A percentile compares a stretch with the other conserved stretches of the same genome.
These are phyloP conservation scores for Dillenia turbinata DNA, from an alignment of 164 flowering plant species.

Conservation along the genomic window DNA sequence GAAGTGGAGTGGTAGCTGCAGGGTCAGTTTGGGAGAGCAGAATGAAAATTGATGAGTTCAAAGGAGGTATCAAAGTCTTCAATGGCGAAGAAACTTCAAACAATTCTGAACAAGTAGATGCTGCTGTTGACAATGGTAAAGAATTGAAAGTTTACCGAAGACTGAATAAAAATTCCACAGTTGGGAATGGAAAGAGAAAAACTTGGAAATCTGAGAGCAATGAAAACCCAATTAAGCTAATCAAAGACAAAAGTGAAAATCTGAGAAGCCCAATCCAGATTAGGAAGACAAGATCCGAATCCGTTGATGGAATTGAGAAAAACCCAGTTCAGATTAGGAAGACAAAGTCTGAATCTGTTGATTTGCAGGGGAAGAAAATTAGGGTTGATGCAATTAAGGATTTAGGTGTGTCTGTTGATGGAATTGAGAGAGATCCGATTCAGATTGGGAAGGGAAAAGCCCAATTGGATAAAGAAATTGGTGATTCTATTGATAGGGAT, in stretches of 20 bases:
- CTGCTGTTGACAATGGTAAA: not conserved
- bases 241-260: slow-evolving; percentile 3
- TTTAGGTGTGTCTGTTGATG: slow-evolving; percentile 6
- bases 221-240: not conserved
- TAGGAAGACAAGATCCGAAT: slow-evolving; percentile 19
- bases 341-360: slow-evolving; percentile 19
- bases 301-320: slow-evolving; percentile 14
- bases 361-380: not conserved
- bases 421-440: slow-evolving; percentile 8
- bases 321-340: slow-evolving; percentile 20
- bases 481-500: slow-evolving; percentile 13
- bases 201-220: slow-evolving; percentile 43
- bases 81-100: slow-evolving; percentile 27
- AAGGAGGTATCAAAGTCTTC: slow-evolving; percentile 71
- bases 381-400: not conserved
- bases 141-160: slow-evolving; percentile 4
- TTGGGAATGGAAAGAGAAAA: slow-evolving; percentile 37
- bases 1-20: slow-evolving; percentile 39
- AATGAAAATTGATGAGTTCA: slow-evolving; percentile 70
- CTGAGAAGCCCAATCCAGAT: slow-evolving; percentile 24
- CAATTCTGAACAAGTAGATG: slow-evolving; percentile 13
- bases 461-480: slow-evolving; percentile 4
- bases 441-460: slow-evolving; percentile 12
- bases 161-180: slow-evolving; percentile 10
- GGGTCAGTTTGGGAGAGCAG: slow-evolving; percentile 86